phyloP scores from a whole-genome alignment of 139 green algal genomes.

The Chlamydomonas schloesseri region DNA sequence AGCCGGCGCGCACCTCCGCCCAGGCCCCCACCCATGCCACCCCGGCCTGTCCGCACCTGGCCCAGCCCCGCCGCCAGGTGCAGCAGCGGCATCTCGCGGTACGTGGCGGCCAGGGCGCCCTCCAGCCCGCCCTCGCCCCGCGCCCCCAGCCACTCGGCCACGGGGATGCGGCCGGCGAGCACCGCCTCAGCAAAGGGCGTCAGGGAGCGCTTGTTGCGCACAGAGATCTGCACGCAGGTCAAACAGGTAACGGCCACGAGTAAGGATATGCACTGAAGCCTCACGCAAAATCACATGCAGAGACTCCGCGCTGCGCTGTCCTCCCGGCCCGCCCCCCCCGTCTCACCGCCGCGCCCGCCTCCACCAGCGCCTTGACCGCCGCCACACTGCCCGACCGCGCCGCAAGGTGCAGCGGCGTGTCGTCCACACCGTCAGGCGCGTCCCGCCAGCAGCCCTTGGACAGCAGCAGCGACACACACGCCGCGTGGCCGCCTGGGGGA shows the following conservation, averaged over 20 bases:
- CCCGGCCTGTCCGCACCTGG: neutral
- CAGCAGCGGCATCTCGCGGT: constrained; percentile 31
- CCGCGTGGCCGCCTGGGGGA: constrained; percentile 12
- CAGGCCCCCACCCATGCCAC: neutral
- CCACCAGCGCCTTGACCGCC: constrained; percentile 60
- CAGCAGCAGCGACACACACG: constrained; percentile 49
- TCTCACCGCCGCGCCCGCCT: constrained; percentile 46
- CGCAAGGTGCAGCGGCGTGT: constrained; percentile 78
- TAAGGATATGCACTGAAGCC: too few species aligned
- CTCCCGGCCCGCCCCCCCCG: neutral
- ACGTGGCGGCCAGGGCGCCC: neutral
- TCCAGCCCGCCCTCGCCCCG: constrained; percentile 21
- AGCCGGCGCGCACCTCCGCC: too few species aligned
- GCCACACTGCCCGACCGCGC: constrained; percentile 18
- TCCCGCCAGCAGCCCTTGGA: constrained; percentile 71
- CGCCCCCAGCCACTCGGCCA: constrained; percentile 37
- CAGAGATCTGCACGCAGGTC: neutral
- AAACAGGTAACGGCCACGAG: too few species aligned
- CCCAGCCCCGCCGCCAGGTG: constrained; percentile 61
- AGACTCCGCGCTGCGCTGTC: too few species aligned
- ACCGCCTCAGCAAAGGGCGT: constrained; percentile 73
- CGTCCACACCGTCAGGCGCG: constrained; percentile 64
- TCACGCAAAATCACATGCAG: too few species aligned
- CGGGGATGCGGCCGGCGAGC: constrained; percentile 46
- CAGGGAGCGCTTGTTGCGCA: constrained; percentile 74